Evolutionary conservation across 495 filamentous ascomycete genomes (phyloP).

Genomic region (Penicillium cataractarum): DNA sequence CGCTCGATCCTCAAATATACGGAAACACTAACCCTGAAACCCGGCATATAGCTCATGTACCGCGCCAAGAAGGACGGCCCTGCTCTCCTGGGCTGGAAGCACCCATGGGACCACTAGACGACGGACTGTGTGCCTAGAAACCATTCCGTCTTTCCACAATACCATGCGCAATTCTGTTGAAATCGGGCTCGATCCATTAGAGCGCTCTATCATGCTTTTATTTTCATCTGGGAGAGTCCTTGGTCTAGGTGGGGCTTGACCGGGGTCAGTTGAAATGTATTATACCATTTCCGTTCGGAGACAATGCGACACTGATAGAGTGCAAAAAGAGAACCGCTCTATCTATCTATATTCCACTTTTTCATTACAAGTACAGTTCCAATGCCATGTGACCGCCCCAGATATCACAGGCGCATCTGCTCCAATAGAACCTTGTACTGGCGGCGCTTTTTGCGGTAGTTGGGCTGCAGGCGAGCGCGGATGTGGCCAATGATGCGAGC

Average conservation of each 20-base stretch:
- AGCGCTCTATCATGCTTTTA: conserved; percentile 12
- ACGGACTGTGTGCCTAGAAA: background rate
- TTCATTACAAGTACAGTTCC: conserved; percentile 23
- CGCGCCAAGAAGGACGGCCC: conserved; percentile 91
- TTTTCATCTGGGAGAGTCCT: conserved; percentile 22
- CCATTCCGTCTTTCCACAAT: background rate
- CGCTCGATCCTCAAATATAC: background rate
- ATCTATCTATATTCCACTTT: conserved; percentile 21
- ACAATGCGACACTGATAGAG: conserved; percentile 18
- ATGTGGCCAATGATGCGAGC: conserved; percentile 67
- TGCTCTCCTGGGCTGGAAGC: conserved; percentile 89
- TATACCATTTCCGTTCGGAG: conserved; percentile 28
- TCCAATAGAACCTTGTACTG: conserved; percentile 82
- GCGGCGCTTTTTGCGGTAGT: conserved; percentile 74
- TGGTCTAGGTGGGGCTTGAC: conserved; percentile 28
- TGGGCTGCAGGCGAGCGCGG: conserved; percentile 57
- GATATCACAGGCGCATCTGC: conserved; percentile 58
- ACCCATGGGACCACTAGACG: conserved; percentile 94
- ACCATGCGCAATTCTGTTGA: conserved; percentile 1
- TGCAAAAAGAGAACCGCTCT: conserved; percentile 10
- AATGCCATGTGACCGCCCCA: conserved; percentile 11
- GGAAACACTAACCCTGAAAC: background rate
- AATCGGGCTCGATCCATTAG: background rate
- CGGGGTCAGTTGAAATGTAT: conserved; percentile 30
- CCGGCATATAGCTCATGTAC: conserved; percentile 77